These are phyloP conservation scores for Calonectria montana DNA, from an alignment of 2,329 filamentous ascomycete genomes.

Conservation along the genomic window DNA sequence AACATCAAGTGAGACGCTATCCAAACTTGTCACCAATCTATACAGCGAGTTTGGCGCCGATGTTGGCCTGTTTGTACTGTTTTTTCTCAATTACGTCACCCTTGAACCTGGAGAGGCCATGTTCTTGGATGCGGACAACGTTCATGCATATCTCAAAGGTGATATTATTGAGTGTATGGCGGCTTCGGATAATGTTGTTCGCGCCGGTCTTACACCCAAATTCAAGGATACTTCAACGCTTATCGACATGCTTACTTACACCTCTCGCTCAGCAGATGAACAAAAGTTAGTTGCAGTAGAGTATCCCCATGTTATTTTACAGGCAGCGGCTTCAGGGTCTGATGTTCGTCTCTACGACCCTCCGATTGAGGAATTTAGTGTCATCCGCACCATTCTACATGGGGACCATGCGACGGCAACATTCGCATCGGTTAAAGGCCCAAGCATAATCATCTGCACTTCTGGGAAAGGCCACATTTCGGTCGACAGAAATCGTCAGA, in stretches of 20 bases:
- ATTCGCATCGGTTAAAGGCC: slow-evolving; percentile 87
- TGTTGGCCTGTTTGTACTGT: slow-evolving; percentile 93
- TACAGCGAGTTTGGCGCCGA: slow-evolving; percentile 88
- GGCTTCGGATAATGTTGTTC: slow-evolving; percentile 95
- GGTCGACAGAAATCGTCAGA: slow-evolving; percentile 83
- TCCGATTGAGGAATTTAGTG: slow-evolving; percentile 95
- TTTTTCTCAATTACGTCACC: slow-evolving; percentile 96
- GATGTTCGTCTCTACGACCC: slow-evolving; percentile 86
- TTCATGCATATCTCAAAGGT: slow-evolving; percentile 92
- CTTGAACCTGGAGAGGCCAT: slow-evolving; percentile 91
- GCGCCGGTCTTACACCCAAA: slow-evolving; percentile 96
- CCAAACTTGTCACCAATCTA: slow-evolving; percentile 80
- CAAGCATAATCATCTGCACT: slow-evolving; percentile 94
- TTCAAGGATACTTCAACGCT: slow-evolving; percentile 96
- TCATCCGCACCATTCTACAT: slow-evolving; percentile 83
- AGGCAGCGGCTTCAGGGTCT: slow-evolving; percentile 84
- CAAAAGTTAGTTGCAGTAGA: slow-evolving; percentile 91
- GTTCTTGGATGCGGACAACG: slow-evolving; percentile 96
- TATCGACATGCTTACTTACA: slow-evolving; percentile 93
- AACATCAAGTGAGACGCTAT: slow-evolving; percentile 75
- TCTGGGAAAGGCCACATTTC: slow-evolving; percentile 83
- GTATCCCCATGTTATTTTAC: slow-evolving; percentile 87
- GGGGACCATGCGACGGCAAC: slow-evolving; percentile 81
- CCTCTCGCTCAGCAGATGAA: slow-evolving; percentile 90
- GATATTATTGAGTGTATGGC: slow-evolving; percentile 99